A percentile compares a stretch with the other conserved stretches of the same genome.
These are phyloP conservation scores for Nadsonia starkeyi-henricii DNA, from an alignment of 1,139 yeast genomes.

Conservation along the genomic window DNA sequence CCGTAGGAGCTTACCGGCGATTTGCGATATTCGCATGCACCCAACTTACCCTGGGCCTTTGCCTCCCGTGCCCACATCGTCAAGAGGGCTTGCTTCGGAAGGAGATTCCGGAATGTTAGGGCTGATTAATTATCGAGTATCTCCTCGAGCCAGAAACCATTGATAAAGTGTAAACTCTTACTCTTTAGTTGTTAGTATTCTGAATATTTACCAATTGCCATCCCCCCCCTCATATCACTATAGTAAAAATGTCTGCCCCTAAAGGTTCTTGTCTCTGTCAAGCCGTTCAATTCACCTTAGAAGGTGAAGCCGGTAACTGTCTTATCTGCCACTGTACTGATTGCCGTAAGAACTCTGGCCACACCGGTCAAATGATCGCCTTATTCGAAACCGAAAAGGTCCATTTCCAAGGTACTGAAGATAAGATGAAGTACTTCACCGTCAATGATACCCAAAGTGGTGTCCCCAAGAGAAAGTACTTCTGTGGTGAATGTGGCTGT, in stretches of 20 bases:
- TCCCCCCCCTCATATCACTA: too few species aligned
- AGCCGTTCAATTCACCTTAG: conserved; percentile 11
- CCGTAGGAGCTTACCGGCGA: too few species aligned
- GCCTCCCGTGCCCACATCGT: too few species aligned
- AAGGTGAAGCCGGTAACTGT: conserved; percentile 12
- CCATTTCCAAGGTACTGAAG: conserved; percentile 11
- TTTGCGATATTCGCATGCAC: too few species aligned
- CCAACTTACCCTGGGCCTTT: too few species aligned
- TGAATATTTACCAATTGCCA: too few species aligned
- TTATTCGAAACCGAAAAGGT: conserved; percentile 12
- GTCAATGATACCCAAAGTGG: conserved; percentile 17
- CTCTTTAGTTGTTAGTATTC: too few species aligned
- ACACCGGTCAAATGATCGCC: conserved; percentile 18
- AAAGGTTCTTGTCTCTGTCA: conserved; percentile 19
- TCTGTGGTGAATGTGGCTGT: conserved; percentile 19
- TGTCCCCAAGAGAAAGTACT: conserved; percentile 16
- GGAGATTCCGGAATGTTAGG: too few species aligned
- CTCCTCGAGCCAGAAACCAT: too few species aligned
- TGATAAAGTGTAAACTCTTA: too few species aligned
- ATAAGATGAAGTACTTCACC: conserved; percentile 11
- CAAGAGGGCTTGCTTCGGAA: too few species aligned
- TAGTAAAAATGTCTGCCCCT: not conserved
- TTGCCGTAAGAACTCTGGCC: conserved; percentile 21
- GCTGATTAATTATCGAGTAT: too few species aligned
- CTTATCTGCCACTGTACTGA: conserved; percentile 19